phyloP scores from a whole-genome alignment of 805 yeast species.

The Wilhelminamyces savonicus region DNA sequence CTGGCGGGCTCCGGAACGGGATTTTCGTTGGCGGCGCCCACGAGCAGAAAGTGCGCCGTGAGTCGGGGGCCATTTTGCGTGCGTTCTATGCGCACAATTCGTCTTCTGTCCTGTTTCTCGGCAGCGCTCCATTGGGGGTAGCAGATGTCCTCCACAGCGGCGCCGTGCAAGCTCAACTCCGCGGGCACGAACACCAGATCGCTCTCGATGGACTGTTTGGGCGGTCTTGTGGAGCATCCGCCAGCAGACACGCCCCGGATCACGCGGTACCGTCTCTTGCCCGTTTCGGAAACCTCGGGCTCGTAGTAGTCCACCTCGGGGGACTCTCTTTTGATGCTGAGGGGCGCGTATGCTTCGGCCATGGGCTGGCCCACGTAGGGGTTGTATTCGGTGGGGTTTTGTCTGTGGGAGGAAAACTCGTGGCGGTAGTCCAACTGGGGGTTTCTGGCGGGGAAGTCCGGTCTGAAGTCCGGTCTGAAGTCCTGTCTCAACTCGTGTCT shows the following conservation, averaged over 20 bases:
- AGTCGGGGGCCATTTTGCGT: conserved; percentile 43
- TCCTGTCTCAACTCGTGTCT: too few species aligned
- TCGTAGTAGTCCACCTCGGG: neutral
- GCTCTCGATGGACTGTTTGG: conserved; percentile 29
- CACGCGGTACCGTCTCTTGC: conserved; percentile 28
- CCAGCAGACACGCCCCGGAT: conserved; percentile 56
- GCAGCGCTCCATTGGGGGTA: conserved; percentile 42
- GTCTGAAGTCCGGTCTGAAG: too few species aligned
- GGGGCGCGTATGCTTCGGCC: too few species aligned
- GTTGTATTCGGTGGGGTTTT: too few species aligned
- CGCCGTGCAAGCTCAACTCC: conserved; percentile 38
- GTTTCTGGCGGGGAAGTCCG: too few species aligned
- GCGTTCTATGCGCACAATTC: conserved; percentile 55
- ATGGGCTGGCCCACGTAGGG: too few species aligned
- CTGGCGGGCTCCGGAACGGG: conserved; percentile 35
- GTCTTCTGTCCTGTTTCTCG: conserved; percentile 45
- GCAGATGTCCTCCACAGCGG: conserved; percentile 43
- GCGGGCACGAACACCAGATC: conserved; percentile 38
- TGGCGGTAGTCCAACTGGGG: too few species aligned
- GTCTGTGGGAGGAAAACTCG: too few species aligned
- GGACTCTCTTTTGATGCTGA: neutral
- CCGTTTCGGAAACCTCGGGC: neutral
- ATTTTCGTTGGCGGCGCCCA: conserved; percentile 45
- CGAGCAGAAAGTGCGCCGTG: conserved; percentile 42
- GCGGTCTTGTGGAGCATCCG: conserved; percentile 51